These are phyloP conservation scores for Aureobasidium sp. DNA, from an alignment of 2,329 filamentous ascomycete genomes.

Conservation along the genomic window DNA sequence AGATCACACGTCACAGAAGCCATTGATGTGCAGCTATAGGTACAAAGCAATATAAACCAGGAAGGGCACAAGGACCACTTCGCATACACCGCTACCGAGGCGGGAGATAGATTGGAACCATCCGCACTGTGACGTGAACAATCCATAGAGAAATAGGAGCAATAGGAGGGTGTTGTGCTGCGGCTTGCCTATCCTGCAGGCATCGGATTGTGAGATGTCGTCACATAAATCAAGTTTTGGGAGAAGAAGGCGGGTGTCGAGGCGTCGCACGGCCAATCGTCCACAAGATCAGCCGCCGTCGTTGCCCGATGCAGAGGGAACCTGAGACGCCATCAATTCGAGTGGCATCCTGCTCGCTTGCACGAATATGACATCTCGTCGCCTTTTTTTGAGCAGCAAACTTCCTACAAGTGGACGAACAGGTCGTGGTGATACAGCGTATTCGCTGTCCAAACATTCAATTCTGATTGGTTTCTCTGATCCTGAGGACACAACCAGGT, in stretches of 20 bases:
- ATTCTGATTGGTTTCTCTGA: no score
- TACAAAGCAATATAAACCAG: slow-evolving; percentile 13
- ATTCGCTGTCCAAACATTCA: background rate
- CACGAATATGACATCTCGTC: background rate
- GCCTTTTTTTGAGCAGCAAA: background rate
- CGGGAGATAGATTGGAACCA: background rate
- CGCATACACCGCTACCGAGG: background rate
- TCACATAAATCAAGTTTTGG: slow-evolving; percentile 14
- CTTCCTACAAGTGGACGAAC: background rate
- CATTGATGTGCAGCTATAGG: slow-evolving; percentile 4
- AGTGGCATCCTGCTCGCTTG: background rate
- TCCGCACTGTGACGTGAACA: slow-evolving; percentile 1
- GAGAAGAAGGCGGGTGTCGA: background rate
- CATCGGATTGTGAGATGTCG: slow-evolving; percentile 5
- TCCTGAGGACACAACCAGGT: no score
- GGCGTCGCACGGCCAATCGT: slow-evolving; percentile 13
- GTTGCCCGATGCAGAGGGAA: slow-evolving; percentile 1
- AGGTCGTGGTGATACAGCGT: background rate
- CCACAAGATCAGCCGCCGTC: background rate
- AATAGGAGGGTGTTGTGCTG: slow-evolving; percentile 4
- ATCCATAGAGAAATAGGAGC: background rate
- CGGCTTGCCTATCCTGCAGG: background rate
- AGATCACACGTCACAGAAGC: slow-evolving; percentile 14
- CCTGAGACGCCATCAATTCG: background rate
- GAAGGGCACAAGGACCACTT: background rate